Conservation (phyloP, 257 asterid species). For the Forsythia viridissima region DNA sequence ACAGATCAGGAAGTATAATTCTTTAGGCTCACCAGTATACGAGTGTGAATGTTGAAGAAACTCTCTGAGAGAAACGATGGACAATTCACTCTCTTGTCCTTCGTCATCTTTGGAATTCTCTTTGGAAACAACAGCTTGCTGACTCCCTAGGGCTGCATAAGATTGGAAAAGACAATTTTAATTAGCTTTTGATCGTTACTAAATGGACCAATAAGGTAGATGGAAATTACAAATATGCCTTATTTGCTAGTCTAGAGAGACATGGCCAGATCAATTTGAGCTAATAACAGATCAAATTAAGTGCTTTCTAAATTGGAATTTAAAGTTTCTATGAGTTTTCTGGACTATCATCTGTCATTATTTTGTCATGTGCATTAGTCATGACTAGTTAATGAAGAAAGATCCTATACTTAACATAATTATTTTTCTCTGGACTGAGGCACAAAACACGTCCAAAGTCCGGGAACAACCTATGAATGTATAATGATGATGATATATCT, state of each 20-base stretch:
- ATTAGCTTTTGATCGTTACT: background rate
- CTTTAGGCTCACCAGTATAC: conserved; percentile 41
- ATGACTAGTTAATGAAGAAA: background rate
- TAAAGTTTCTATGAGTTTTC: no score
- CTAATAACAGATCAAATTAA: background rate
- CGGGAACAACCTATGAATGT: background rate
- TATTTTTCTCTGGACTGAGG: conserved; percentile 7
- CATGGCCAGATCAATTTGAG: background rate
- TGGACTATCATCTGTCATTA: no score
- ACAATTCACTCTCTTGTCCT: conserved; percentile 35
- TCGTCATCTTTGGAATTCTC: conserved; percentile 37
- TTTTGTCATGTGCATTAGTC: no score
- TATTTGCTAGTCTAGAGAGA: background rate
- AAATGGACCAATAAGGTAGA: background rate
- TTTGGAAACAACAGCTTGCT: conserved; percentile 52
- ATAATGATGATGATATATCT: background rate
- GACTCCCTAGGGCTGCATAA: conserved; percentile 71
- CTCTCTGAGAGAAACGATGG: conserved; percentile 50
- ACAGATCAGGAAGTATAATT: conserved; percentile 3
- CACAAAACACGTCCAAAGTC: background rate
- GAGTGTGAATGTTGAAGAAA: conserved; percentile 67
- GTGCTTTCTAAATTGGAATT: background rate
- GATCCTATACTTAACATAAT: background rate
- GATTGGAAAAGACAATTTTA: background rate
- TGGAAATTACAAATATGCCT: background rate